Evolutionary conservation across 805 yeast genomes (phyloP).

Genomic region (Teunomyces pallodes): DNA sequence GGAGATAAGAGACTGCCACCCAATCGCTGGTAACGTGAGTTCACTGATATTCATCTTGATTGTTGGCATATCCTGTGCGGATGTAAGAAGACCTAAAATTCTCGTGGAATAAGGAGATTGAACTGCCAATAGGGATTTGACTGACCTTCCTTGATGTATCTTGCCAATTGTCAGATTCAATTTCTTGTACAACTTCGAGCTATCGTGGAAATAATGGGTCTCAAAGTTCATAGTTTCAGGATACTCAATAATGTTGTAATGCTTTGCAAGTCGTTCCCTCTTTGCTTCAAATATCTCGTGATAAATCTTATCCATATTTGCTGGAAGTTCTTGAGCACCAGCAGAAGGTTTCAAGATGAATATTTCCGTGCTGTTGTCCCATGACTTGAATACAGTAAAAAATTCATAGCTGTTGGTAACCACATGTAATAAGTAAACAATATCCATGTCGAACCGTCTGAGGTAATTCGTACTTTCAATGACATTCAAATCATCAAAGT

Average conservation of each 20-base stretch:
- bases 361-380: constrained; percentile 51
- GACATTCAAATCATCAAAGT: constrained; percentile 51
- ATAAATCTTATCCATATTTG: constrained; percentile 53
- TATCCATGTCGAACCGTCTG: constrained; percentile 50
- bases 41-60: constrained; percentile 60
- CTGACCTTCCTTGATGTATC: constrained; percentile 58
- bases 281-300: constrained; percentile 50
- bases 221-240: constrained; percentile 54
- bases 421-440: constrained; percentile 66
- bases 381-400: constrained; percentile 62
- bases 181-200: constrained; percentile 54
- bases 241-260: constrained; percentile 51
- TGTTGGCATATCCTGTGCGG: constrained; percentile 58
- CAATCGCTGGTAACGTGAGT: constrained; percentile 64
- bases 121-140: constrained; percentile 61
- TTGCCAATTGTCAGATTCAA: constrained; percentile 53
- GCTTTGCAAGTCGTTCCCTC: constrained; percentile 40
- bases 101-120: constrained; percentile 65
- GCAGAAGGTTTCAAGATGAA: constrained; percentile 67
- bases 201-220: constrained; percentile 51
- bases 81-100: constrained; percentile 44
- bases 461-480: constrained; percentile 53
- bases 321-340: constrained; percentile 63
- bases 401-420: constrained; percentile 74
- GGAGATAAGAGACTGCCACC: constrained; percentile 73